Conservation (phyloP, 2,329 filamentous ascomycete genomes). For the Fusarium multiceps region DNA sequence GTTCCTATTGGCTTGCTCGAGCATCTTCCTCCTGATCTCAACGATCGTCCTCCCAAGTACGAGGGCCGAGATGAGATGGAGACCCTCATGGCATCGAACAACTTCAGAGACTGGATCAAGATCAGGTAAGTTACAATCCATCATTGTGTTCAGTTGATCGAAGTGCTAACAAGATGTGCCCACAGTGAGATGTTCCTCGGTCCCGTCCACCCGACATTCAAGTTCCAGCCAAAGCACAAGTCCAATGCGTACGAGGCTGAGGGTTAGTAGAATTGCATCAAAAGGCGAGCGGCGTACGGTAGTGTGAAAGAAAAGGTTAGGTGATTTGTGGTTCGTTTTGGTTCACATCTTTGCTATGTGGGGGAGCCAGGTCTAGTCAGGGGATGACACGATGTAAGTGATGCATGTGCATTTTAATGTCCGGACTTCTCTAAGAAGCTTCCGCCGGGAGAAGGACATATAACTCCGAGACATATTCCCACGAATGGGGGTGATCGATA, state of each 20-base stretch:
- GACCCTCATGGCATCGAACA: conserved; percentile 88
- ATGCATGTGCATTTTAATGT: background rate
- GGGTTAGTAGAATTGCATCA: conserved; percentile 57
- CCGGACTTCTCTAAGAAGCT: background rate
- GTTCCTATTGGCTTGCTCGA: conserved; percentile 90
- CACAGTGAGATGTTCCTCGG: conserved; percentile 96
- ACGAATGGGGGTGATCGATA: background rate
- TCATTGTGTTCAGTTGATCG: background rate
- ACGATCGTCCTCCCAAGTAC: conserved; percentile 89
- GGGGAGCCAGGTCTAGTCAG: background rate
- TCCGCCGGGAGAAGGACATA: background rate
- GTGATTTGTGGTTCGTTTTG: background rate
- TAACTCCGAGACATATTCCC: background rate
- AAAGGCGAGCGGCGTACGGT: background rate
- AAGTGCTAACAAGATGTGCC: conserved; percentile 30
- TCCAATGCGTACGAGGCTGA: conserved; percentile 89
- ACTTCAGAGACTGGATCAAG: conserved; percentile 99
- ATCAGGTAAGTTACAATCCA: conserved; percentile 76
- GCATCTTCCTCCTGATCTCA: conserved; percentile 85
- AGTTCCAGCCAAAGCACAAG: conserved; percentile 98
- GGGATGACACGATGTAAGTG: background rate
- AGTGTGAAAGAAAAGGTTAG: background rate
- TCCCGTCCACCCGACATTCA: conserved; percentile 88
- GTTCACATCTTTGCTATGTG: conserved; percentile 3
- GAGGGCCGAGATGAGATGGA: conserved; percentile 89